Base-by-base conservation (phyloP, 1,284 basidiomycete species). In the Tilletiopsis washingtonensis region DNA sequence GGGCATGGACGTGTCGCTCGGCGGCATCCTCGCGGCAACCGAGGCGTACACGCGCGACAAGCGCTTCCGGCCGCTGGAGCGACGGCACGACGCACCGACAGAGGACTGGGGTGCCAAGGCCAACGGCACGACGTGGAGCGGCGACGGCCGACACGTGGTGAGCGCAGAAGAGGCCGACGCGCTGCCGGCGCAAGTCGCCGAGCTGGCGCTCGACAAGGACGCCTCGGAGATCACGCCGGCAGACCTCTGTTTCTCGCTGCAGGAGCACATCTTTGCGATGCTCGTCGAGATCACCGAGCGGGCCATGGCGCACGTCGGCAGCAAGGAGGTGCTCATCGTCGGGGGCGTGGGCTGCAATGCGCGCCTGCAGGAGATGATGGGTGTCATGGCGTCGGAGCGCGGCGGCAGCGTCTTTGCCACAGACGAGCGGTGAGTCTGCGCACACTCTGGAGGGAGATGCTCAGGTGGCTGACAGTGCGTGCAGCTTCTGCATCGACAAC, bases 241-340 rank as follows among this genome's bases (percentile, higher is more conserved):
- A 20, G 94, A 98, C 75, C 77, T 99, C 17, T 98, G 94, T 75
- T 97, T 93, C 74, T 91, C 89, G 4, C 77, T 99, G 4, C 94
- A 99, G 75, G 94, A 99, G 75, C 94, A 89, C 3, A 84, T 97
- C 2, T 99, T 89, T 74, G 88, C 93, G 0, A 99, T 99, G 94
- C 79, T 99, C 3, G 94, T 99, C 19, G 94, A 99, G 76, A 99
- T 96, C 53, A 98, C 94, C 0, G 94, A 99, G 74, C 81, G 94
- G 39, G 94, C 94, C 0, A 97, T 98, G 93, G 94, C 94, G 19
- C 94, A 98, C 74, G 91, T 97, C 23, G 89, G 88, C 3, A 91
- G 88, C 61, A 87, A 82, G 67, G 93, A 99, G 69, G 93, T 97
- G 0, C 80, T 99, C 39, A 93, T 98, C 52, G 94, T 98, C 11